Evolutionary conservation across 2,329 filamentous ascomycete genomes (phyloP).

Genomic region (Reticulascus tulasneorum): DNA sequence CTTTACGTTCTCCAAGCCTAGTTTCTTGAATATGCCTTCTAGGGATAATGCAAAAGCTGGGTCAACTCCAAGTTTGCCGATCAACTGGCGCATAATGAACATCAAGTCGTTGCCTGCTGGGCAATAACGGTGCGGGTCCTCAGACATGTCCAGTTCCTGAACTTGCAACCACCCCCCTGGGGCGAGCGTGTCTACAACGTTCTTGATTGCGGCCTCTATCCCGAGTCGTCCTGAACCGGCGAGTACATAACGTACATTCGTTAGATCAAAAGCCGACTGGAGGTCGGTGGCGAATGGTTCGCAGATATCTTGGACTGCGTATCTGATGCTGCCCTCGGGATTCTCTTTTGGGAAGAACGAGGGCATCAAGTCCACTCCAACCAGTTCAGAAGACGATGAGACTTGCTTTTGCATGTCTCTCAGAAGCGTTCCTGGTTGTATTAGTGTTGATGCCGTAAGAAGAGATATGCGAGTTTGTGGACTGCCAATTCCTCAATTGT

Average conservation of each 20-base stretch:
- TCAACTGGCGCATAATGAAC: slow-evolving; percentile 1
- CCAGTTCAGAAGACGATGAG: slow-evolving; percentile 10
- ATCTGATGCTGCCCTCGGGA: slow-evolving; percentile 11
- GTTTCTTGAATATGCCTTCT: slow-evolving; percentile 1
- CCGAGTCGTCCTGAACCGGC: slow-evolving; percentile 4
- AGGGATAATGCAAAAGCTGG: slow-evolving; percentile 1
- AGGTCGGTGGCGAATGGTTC: slow-evolving; percentile 5
- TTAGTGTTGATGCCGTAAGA: background rate
- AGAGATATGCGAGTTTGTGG: background rate
- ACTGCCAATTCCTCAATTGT: too few relatives aligned
- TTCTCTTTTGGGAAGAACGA: slow-evolving; percentile 8
- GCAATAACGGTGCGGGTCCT: background rate
- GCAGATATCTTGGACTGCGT: slow-evolving; percentile 7
- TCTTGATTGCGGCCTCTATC: slow-evolving; percentile 3
- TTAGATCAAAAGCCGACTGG: slow-evolving; percentile 5
- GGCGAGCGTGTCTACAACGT: slow-evolving; percentile 9
- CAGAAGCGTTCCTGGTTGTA: slow-evolving; percentile 10
- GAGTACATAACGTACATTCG: slow-evolving; percentile 10
- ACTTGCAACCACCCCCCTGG: slow-evolving; percentile 14
- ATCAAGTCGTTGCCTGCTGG: slow-evolving; percentile 4
- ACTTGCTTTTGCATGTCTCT: slow-evolving; percentile 13
- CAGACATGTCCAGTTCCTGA: slow-evolving; percentile 1
- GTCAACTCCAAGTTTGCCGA: slow-evolving; percentile 6
- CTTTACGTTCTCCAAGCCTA: slow-evolving; percentile 7
- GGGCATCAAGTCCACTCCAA: slow-evolving; percentile 11